Evolutionary conservation across 1,284 basidiomycete genomes (phyloP).

Genomic region (Apiotrichum siamense): DNA sequence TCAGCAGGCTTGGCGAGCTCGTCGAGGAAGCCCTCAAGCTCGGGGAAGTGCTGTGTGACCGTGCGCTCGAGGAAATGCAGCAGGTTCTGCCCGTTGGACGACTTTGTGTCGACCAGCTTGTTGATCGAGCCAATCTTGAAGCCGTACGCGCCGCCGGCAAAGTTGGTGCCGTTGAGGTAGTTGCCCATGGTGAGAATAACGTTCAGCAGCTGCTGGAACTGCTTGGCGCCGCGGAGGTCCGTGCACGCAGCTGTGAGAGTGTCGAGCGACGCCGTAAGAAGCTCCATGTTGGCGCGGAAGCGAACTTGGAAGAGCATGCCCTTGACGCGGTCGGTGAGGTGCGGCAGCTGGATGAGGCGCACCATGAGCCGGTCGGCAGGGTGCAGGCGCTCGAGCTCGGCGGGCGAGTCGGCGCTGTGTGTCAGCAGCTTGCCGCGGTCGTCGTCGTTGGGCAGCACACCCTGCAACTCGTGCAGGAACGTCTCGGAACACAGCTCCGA

Average conservation of each 20-base stretch:
- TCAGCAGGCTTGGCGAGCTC: constrained; percentile 86
- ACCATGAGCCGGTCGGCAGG: constrained; percentile 95
- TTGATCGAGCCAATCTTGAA: constrained; percentile 98
- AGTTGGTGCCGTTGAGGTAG: constrained; percentile 94
- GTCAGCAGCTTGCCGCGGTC: constrained; percentile 89
- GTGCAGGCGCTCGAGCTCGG: constrained; percentile 81
- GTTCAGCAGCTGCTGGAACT: constrained; percentile 70
- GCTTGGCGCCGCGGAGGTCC: constrained; percentile 65
- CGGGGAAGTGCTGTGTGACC: constrained; percentile 77
- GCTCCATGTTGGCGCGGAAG: constrained; percentile 72
- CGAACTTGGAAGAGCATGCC: constrained; percentile 86
- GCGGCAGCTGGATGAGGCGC: constrained; percentile 89
- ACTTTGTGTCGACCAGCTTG: constrained; percentile 98
- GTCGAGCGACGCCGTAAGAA: constrained; percentile 61
- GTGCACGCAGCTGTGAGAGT: constrained; percentile 75
- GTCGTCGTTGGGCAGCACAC: constrained; percentile 80
- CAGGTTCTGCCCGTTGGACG: constrained; percentile 83
- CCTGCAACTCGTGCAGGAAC: constrained; percentile 79
- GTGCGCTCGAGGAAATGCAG: constrained; percentile 92
- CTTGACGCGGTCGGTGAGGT: constrained; percentile 82
- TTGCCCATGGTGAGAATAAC: constrained; percentile 92
- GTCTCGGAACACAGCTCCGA: constrained; percentile 74
- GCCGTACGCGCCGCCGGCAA: constrained; percentile 95
- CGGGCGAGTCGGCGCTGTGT: constrained; percentile 63
- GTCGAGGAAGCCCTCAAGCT: constrained; percentile 80